Evolutionary conservation across 1,139 yeast genomes (phyloP), one percentile per base, ranked within the genome.

Genomic region (Yamadazyma oceani): DNA sequence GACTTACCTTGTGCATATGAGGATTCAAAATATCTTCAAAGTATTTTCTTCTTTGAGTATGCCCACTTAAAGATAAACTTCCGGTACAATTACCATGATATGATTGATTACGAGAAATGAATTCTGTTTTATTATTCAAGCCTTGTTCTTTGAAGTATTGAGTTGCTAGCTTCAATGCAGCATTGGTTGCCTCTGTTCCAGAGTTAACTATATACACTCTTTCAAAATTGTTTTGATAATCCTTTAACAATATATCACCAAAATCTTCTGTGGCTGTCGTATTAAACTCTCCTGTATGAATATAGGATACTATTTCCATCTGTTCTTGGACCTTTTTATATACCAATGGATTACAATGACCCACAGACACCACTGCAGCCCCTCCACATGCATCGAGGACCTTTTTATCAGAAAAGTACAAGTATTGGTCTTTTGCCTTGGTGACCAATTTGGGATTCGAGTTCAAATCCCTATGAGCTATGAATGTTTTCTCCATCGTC

Each of bases 51-150:
- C 78, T 65, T 11, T 8, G 14, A 16, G 64, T 43, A 42, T 69
- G 68, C 35, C 69, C 69, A 34, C 65, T 64, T 48, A 78, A 57
- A 3, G 81, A 69, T 43, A 76, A 57, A 16, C 80, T 67, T 39
- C 80, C 83, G 37, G 74, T 53, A 27, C 80, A 71, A 59, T 63
- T 77, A 6, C 83, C 83, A 53, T 78, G 84, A 58, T 78, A 78
- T 2, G 80, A 66, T 42, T 67, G 67, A 21, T 59, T 60, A 59
- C 83, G 67, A 9, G 78, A 67, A 41, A 78, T 72, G 42, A 73
- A 69, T 50, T 71, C 72, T 50, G 58, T 56, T 53, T 78, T 71
- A 42, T 67, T 61, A 13, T 61, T 52, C 41, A 72, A 69, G 33
- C 75, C 75, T 42, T 58, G 66, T 52, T 75, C 81, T 39, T 64